These are phyloP conservation scores for Solanum chacoense DNA, from an alignment of 305 asterid species.

Conservation along the genomic window DNA sequence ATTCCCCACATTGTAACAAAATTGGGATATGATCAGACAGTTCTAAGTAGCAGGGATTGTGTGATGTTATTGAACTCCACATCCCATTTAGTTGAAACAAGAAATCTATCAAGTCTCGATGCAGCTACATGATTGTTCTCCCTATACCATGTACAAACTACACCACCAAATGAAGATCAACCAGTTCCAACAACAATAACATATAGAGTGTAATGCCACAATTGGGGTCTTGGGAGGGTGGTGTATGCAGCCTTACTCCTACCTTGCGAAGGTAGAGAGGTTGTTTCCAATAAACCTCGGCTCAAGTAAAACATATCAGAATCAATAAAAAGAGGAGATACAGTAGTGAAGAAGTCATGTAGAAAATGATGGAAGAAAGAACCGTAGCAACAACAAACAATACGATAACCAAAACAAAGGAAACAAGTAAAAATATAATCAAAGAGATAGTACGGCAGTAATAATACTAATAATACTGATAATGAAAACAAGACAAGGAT, in stretches of 20 bases:
- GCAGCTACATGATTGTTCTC: neutral
- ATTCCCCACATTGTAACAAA: neutral
- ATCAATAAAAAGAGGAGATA: neutral
- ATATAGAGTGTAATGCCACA: neutral
- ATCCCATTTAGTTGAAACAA: neutral
- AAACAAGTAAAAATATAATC: neutral
- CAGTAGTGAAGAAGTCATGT: neutral
- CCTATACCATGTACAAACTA: neutral
- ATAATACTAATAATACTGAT: neutral
- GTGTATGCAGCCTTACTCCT: neutral
- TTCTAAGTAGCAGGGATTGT: neutral
- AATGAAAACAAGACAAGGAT: neutral
- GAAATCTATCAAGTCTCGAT: neutral
- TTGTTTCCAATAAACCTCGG: neutral
- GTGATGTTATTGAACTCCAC: neutral
- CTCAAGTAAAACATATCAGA: neutral
- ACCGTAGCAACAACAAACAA: neutral
- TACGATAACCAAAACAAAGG: neutral
- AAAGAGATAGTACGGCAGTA: neutral
- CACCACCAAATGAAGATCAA: neutral
- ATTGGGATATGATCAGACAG: neutral
- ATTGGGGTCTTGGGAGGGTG: neutral
- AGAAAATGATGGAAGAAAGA: neutral
- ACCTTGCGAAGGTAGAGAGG: neutral
- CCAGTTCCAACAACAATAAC: neutral